Conservation (phyloP, 2,329 filamentous ascomycete genomes). For the Ambrosiella xylebori region DNA sequence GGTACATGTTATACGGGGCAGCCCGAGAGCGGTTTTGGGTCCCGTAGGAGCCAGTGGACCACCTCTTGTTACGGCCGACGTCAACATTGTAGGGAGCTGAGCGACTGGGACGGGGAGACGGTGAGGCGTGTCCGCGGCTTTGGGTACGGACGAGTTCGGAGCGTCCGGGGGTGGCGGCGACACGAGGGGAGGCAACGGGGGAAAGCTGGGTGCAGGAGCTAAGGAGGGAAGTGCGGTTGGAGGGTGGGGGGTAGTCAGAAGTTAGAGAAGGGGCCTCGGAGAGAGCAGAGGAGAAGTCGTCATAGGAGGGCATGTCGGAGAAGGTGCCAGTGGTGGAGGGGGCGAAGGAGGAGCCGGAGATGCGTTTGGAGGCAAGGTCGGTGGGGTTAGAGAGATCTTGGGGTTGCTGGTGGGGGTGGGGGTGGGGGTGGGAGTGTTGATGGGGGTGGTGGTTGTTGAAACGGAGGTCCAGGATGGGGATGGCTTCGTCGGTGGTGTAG, state of each 20-base stretch:
- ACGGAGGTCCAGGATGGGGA: slow-evolving; percentile 44
- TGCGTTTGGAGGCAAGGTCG: slow-evolving; percentile 27
- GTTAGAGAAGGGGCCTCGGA: slow-evolving; percentile 51
- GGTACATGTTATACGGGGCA: slow-evolving; percentile 41
- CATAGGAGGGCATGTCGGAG: slow-evolving; percentile 53
- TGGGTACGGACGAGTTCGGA: slow-evolving; percentile 44
- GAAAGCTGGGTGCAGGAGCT: slow-evolving; percentile 50
- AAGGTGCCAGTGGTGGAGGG: slow-evolving; percentile 49
- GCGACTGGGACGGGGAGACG: slow-evolving; percentile 50
- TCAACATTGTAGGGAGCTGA: slow-evolving; percentile 57
- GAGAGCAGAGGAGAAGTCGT: slow-evolving; percentile 49
- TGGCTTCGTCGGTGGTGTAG: slow-evolving; percentile 44
- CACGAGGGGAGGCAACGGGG: slow-evolving; percentile 52
- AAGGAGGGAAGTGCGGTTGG: slow-evolving; percentile 53
- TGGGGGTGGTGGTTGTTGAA: slow-evolving; percentile 26
- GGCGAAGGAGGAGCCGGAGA: slow-evolving; percentile 59
- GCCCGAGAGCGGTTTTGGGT: slow-evolving; percentile 36
- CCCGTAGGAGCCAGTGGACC: slow-evolving; percentile 61
- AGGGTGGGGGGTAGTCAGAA: slow-evolving; percentile 49
- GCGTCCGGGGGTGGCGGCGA: slow-evolving; percentile 39
- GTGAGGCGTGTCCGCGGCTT: slow-evolving; percentile 53
- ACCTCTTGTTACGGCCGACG: slow-evolving; percentile 49
- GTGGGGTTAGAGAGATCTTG: slow-evolving; percentile 21
- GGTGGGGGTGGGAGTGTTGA: neutral
- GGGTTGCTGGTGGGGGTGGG: slow-evolving; percentile 24